Conservation (phyloP, 345 rosid genomes). For the Citrus medica region DNA sequence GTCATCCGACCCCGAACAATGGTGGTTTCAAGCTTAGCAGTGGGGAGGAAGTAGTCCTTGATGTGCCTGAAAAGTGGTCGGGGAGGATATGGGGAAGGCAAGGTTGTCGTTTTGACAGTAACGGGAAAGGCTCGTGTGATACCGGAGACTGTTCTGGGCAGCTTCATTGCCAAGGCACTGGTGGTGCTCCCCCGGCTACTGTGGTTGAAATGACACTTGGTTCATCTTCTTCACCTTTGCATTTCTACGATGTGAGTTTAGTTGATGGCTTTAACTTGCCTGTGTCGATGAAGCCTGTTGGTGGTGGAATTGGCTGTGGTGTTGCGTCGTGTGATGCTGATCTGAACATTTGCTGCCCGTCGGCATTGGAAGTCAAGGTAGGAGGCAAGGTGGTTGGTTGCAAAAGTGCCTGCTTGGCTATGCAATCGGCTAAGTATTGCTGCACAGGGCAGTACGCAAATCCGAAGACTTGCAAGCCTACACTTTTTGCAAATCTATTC, state of each 20-base stretch:
- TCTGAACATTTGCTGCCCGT: conserved; percentile 81
- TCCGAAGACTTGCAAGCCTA: conserved; percentile 79
- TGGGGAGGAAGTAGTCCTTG: conserved; percentile 62
- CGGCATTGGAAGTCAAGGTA: conserved; percentile 70
- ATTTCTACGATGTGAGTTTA: conserved; percentile 92
- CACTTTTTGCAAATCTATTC: conserved; percentile 72
- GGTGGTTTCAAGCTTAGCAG: conserved; percentile 71
- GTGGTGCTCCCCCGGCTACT: conserved; percentile 77
- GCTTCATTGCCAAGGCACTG: conserved; percentile 60
- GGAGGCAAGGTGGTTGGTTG: conserved; percentile 71
- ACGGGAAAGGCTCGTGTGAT: conserved; percentile 66
- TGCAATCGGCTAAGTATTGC: conserved; percentile 86
- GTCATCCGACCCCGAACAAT: conserved; percentile 48
- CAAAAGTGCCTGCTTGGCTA: conserved; percentile 93
- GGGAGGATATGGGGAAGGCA: conserved; percentile 86
- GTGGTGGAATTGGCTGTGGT: conserved; percentile 87
- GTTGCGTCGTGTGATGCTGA: conserved; percentile 82
- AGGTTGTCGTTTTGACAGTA: conserved; percentile 61
- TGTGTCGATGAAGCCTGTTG: conserved; percentile 81
- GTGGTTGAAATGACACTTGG: conserved; percentile 93
- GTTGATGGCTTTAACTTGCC: conserved; percentile 94
- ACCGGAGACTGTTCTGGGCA: conserved; percentile 66
- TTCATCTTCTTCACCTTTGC: conserved; percentile 57
- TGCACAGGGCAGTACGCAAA: conserved; percentile 75
- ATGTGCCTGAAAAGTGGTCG: conserved; percentile 78